Conservation (phyloP, 208 protist species). For the Trypanosoma grayi region DNA sequence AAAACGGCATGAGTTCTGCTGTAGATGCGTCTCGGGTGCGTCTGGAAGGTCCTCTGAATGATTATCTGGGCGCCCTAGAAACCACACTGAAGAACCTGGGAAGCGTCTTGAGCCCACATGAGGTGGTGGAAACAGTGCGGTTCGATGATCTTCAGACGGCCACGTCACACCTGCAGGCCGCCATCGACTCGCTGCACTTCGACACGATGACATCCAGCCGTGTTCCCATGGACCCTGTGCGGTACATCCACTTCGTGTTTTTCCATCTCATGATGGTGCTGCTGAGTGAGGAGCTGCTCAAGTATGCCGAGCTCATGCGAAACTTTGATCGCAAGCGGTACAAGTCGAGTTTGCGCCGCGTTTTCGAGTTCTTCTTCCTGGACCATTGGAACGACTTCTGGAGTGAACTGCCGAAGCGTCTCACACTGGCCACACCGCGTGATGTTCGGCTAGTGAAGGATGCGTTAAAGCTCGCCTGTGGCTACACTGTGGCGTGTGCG, state of each 20-base stretch:
- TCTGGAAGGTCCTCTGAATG: conserved; percentile 19
- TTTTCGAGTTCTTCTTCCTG: conserved; percentile 58
- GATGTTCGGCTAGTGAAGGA: conserved; percentile 76
- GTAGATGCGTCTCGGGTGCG: conserved; percentile 17
- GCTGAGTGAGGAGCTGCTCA: conserved; percentile 43
- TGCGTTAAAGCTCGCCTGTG: conserved; percentile 48
- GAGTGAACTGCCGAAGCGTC: conserved; percentile 55
- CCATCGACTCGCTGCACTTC: conserved; percentile 46
- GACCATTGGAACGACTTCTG: conserved; percentile 68
- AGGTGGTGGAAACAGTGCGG: conserved; percentile 32
- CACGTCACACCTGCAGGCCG: conserved; percentile 32
- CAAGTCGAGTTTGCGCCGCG: conserved; percentile 30
- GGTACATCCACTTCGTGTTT: conserved; percentile 55
- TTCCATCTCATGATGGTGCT: conserved; percentile 46
- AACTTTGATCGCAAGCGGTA: conserved; percentile 61
- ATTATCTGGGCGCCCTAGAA: conserved; percentile 32
- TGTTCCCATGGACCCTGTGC: conserved; percentile 29
- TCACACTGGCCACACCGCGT: conserved; percentile 50
- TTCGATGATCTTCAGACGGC: conserved; percentile 40
- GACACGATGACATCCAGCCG: conserved; percentile 29
- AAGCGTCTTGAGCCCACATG: conserved; percentile 36
- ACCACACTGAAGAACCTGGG: conserved; percentile 36
- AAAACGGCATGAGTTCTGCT: not conserved
- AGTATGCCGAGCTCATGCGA: conserved; percentile 37
- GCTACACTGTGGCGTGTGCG: conserved; percentile 43